phyloP scores from a whole-genome alignment of 1,284 basidiomycete species.

The Polyporus tsugae region DNA sequence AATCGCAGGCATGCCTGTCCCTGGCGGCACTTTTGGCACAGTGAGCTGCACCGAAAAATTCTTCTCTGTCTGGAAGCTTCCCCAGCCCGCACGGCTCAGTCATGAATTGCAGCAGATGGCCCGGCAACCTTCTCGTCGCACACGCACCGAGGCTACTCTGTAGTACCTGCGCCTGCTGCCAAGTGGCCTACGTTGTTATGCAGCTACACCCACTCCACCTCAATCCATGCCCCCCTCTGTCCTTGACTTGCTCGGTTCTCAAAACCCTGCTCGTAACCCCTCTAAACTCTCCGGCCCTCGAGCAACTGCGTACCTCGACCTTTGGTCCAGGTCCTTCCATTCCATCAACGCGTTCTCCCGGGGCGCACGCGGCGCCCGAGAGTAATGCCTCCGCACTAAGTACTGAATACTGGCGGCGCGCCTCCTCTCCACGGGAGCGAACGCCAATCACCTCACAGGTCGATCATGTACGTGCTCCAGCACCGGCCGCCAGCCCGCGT shows the following conservation, averaged over 20 bases:
- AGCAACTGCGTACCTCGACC: neutral
- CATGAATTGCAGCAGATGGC: neutral
- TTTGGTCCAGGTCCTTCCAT: neutral
- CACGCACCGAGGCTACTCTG: neutral
- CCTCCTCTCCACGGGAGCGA: neutral
- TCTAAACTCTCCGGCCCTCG: neutral
- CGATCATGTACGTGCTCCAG: neutral
- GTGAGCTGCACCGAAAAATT: neutral
- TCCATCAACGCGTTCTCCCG: neutral
- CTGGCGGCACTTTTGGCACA: neutral
- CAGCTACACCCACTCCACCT: neutral
- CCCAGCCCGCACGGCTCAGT: neutral
- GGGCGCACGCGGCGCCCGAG: neutral
- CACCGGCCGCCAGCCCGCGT: neutral
- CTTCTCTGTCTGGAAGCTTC: neutral
- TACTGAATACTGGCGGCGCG: neutral
- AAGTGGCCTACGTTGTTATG: neutral
- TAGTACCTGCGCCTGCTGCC: no score
- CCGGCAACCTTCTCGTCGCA: neutral
- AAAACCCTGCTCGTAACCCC: neutral
- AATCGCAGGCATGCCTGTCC: neutral
- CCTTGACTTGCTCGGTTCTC: no score
- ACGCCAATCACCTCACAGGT: neutral
- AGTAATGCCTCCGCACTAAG: neutral
- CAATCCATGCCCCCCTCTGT: neutral